Base-by-base conservation (phyloP, 2,329 filamentous ascomycete genomes). In the Claviceps arundinis region DNA sequence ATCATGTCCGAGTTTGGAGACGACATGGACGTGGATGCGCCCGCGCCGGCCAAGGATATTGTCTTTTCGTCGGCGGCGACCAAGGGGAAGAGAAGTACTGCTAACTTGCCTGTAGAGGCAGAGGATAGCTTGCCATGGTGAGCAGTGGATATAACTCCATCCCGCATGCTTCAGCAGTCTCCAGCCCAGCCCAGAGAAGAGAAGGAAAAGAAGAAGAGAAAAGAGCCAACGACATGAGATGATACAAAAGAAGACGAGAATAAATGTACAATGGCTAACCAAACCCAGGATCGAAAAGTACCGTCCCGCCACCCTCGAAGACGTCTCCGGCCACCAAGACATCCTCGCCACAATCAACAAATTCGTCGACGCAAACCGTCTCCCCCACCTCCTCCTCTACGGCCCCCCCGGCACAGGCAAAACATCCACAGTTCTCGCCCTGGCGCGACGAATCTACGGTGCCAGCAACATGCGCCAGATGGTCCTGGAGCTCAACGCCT, bases 321-420 rank as follows among this genome's bases (percentile, higher is more conserved):
- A 98, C 68, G 93, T 98, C 53, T 95, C 89, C 3, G 93, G 93
- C 19, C 93, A 98, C 68, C 87, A 96, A 65, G 93, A 98, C 69
- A 97, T 98, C 63, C 82, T 98, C 57, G 84, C 90, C 4, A 98
- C 93, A 2, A 95, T 98, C 72, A 96, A 96, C 76, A 93, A 90
- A 67, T 98, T 98, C 62, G 81, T 98, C 64, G 90, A 97, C 65
- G 80, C 87, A 53, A 97, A 98, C 70, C 82, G 90, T 59, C 77
- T 98, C 50, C 93, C 93, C 7, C 93, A 98, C 73, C 84, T 98
- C 42, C 84, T 98, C 16, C 85, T 98, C 55, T 98, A 98, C 65
- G 93, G 93, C 0, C 93, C 93, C 5, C 93, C 93, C 0, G 93
- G 93, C 55, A 98, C 93, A 0, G 93, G 93, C 61, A 98, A 98